Evolutionary conservation across 2,329 filamentous ascomycete species (phyloP).

Genomic region (Arthrinium phaeospermum): DNA sequence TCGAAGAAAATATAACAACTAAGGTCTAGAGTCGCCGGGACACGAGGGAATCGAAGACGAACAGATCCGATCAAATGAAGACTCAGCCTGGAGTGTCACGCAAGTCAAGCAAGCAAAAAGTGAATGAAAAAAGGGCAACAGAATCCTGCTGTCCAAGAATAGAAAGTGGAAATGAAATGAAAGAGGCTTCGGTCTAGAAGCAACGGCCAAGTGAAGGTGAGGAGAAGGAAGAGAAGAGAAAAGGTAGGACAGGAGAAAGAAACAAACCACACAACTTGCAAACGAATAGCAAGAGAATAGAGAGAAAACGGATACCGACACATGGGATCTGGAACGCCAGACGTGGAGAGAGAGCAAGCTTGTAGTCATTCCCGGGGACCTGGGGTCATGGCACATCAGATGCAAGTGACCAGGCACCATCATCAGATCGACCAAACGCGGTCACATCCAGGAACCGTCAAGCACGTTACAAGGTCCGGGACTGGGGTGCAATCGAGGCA

Average conservation of each 20-base stretch:
- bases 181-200: constrained; percentile 35
- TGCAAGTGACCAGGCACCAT: background rate
- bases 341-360: background rate
- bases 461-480: background rate
- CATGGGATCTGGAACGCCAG: constrained; percentile 2
- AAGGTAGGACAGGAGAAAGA: constrained; percentile 20
- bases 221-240: constrained; percentile 25
- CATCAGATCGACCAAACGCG: constrained; percentile 1
- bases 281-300: constrained; percentile 21
- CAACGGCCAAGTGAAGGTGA: constrained; percentile 22
- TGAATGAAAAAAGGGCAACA: constrained; percentile 28
- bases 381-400: constrained; percentile 1
- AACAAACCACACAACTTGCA: constrained; percentile 21
- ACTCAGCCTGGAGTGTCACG: constrained; percentile 39
- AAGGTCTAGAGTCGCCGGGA: constrained; percentile 29
- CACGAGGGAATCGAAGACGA: constrained; percentile 24
- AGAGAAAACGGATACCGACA: constrained; percentile 18
- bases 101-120: constrained; percentile 25
- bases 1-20: background rate
- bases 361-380: constrained; percentile 2
- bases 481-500: background rate
- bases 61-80: constrained; percentile 23
- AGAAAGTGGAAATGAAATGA: constrained; percentile 31
- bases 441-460: background rate
- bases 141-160: constrained; percentile 19